Conservation (phyloP, 306 rosid genomes). For the Canavalia gladiata region DNA sequence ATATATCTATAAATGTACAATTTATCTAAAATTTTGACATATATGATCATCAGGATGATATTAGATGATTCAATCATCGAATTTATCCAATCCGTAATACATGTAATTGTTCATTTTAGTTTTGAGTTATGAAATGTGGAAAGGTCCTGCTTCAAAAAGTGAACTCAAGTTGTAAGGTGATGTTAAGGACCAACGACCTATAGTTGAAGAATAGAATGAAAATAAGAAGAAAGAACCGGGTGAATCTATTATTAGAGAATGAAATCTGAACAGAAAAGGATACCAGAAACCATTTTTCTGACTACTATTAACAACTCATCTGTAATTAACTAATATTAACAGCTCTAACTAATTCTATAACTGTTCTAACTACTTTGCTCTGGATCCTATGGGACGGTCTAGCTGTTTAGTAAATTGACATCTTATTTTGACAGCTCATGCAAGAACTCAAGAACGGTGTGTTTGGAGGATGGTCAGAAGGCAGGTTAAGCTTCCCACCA, state of each 20-base stretch:
- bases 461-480: conserved; percentile 97
- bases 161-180: not conserved
- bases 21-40: too few relatives aligned
- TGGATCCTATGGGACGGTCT: conserved; percentile 10
- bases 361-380: not conserved
- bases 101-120: conserved; percentile 4
- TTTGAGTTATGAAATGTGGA: conserved; percentile 16
- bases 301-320: not conserved
- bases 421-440: conserved; percentile 70
- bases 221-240: too few relatives aligned
- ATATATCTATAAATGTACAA: too few relatives aligned
- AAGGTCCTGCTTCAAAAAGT: not conserved
- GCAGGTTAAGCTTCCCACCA: conserved; percentile 81
- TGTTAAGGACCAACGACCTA: too few relatives aligned
- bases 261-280: too few relatives aligned
- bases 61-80: too few relatives aligned
- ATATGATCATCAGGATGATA: too few relatives aligned
- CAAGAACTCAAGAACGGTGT: conserved; percentile 64
- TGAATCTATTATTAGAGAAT: too few relatives aligned
- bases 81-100: not conserved
- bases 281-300: too few relatives aligned
- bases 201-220: too few relatives aligned
- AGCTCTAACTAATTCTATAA: not conserved
- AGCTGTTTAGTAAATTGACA: conserved; percentile 47
- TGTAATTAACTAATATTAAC: not conserved